These are phyloP conservation scores for Scheffersomyces segobiensis DNA, from an alignment of 1,139 yeast species.

Conservation along the genomic window DNA sequence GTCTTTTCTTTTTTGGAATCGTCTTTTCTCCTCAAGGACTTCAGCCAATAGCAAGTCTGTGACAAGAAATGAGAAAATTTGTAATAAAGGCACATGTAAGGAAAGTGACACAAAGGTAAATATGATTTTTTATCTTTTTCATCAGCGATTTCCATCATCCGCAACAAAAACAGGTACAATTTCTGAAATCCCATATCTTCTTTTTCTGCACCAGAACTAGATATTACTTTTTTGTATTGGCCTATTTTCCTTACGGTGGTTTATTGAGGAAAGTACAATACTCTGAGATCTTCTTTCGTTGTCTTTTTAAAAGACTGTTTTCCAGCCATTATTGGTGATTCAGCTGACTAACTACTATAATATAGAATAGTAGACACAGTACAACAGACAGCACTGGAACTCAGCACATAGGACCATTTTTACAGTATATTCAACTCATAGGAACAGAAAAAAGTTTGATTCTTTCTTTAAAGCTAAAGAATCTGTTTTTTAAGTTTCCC, in stretches of 20 bases:
- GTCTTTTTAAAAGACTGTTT: background rate
- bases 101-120: conserved; percentile 5
- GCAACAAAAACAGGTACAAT: background rate
- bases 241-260: background rate
- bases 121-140: conserved; percentile 20
- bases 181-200: background rate
- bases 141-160: conserved; percentile 14
- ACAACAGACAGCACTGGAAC: background rate
- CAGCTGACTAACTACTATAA: background rate
- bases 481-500: too few species aligned
- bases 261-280: background rate
- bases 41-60: background rate
- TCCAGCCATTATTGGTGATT: background rate
- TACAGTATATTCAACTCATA: too few species aligned
- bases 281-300: background rate
- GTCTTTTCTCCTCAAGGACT: background rate
- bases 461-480: too few species aligned
- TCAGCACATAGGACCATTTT: background rate
- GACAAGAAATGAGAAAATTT: background rate
- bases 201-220: background rate
- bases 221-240: background rate
- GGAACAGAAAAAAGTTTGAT: too few species aligned
- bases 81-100: background rate
- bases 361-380: background rate
- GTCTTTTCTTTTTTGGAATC: background rate